Conservation (phyloP, 106 monocot species). For the Xerophyta viscosa region DNA sequence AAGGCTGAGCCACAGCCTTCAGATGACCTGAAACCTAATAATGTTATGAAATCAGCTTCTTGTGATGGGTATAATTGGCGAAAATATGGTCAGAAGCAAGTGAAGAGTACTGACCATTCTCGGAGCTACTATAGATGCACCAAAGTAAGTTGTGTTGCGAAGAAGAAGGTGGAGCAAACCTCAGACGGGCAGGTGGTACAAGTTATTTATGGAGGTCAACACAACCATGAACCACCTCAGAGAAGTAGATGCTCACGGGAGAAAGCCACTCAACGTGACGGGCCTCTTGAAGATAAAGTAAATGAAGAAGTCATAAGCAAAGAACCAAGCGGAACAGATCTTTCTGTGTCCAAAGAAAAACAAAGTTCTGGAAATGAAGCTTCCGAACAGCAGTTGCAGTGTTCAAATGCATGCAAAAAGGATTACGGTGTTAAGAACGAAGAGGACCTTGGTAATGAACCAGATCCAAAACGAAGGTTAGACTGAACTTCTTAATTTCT, state of each 20-base stretch:
- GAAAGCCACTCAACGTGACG: conserved; percentile 14
- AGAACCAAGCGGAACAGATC: conserved; percentile 15
- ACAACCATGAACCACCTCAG: conserved; percentile 56
- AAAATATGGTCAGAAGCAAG: conserved; percentile 81
- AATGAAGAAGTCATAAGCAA: conserved; percentile 9
- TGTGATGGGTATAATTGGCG: conserved; percentile 70
- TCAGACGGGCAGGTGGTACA: conserved; percentile 51
- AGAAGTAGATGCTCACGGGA: conserved; percentile 37
- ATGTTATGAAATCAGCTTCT: conserved; percentile 8
- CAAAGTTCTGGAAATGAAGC: conserved; percentile 19
- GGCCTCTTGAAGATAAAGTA: conserved; percentile 13
- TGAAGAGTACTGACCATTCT: conserved; percentile 53
- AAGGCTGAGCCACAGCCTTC: neutral
- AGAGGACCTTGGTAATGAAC: conserved; percentile 35
- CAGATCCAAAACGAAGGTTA: conserved; percentile 72
- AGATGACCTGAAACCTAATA: conserved; percentile 12
- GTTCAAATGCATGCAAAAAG: conserved; percentile 87
- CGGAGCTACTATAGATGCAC: conserved; percentile 76
- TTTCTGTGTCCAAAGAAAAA: conserved; percentile 12
- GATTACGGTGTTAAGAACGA: conserved; percentile 43
- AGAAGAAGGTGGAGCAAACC: conserved; percentile 66
- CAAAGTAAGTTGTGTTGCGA: conserved; percentile 34
- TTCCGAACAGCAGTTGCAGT: conserved; percentile 43
- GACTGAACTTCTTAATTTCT: neutral
- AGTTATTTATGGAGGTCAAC: conserved; percentile 35